Evolutionary conservation across 164 flowering plant species (phyloP), one percentile per base, ranked within the genome.

Genomic region (Malania oleifera): DNA sequence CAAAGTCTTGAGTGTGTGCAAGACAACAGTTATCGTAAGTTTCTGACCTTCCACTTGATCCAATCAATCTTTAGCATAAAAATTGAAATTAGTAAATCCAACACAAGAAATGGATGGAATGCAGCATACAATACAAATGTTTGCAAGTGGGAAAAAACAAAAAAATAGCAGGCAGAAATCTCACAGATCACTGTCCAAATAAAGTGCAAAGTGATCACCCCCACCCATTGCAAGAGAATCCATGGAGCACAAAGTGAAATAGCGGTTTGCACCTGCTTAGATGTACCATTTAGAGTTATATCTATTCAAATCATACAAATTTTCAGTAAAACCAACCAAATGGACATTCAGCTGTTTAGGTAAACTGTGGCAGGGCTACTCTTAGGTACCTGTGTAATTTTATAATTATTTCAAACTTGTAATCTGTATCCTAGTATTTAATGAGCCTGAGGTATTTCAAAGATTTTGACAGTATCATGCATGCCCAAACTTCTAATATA

Each of bases 21-120:
- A 95, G 91, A 72, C 99, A 87, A 28, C 93, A 66, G 71, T 95
- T 95, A 31, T 88, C 99, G 73, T 86, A 95, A 26, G 99, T 95
- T 63, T 95, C 99, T 9, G 99, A 95, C 58, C 70, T 70, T 15
- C 93, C 79, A 69, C 99, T 95, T 47, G 99, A 95, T 57, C 99
- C 99, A 59, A 18, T 82, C 74, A 88, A 68, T 56, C 99, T 89
- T 51, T 24, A 18, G 24, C 14, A 62, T 18, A 18, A 43, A 57
- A 49, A 50, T 20, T 31, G 35, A 31, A 31, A 44, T n/a, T 44
- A 44, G 5, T 44, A 17, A 44, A 44, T 44, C 35, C 35, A 31
- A 31, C 9, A 4, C 9, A 31, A 31, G 4, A 31, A 39, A 60
- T 25, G 48, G 25, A 46, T 18, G 19, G 40, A 19, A 25, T 24